Percentiles rank a stretch among this genome's conserved stretches.
Evolutionary conservation across 2,329 filamentous ascomycete species (phyloP).

Genomic region (Phoma sp.): DNA sequence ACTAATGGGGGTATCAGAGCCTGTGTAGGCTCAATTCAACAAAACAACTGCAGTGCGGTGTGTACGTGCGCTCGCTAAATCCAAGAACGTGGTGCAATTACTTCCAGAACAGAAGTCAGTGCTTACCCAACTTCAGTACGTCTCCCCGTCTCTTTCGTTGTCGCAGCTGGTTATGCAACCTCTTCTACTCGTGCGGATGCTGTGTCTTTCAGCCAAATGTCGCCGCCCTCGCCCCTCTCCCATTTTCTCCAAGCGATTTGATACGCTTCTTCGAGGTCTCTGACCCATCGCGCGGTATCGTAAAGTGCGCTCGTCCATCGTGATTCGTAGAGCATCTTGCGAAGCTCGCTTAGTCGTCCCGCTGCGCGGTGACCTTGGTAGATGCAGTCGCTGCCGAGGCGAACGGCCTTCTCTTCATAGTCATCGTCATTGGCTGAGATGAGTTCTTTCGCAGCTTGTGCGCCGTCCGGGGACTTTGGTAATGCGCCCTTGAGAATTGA

Average conservation of each 20-base stretch:
- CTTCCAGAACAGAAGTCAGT: slow-evolving; percentile 8
- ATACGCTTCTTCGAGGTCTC: slow-evolving; percentile 87
- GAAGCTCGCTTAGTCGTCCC: slow-evolving; percentile 78
- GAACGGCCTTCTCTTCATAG: slow-evolving; percentile 71
- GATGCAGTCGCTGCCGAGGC: slow-evolving; percentile 40
- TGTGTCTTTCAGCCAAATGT: slow-evolving; percentile 74
- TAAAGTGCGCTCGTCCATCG: slow-evolving; percentile 90
- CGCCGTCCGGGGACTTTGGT: slow-evolving; percentile 73
- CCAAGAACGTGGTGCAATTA: slow-evolving; percentile 1
- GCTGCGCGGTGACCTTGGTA: slow-evolving; percentile 42
- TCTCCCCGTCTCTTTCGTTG: neutral
- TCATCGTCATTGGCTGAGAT: slow-evolving; percentile 79
- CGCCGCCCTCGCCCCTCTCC: slow-evolving; percentile 85
- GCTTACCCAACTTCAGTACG: neutral
- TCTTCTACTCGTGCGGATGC: slow-evolving; percentile 2
- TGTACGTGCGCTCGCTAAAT: slow-evolving; percentile 22
- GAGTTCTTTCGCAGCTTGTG: slow-evolving; percentile 72
- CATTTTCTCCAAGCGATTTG: slow-evolving; percentile 86
- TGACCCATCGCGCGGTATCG: slow-evolving; percentile 89
- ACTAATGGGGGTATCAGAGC: slow-evolving; percentile 17
- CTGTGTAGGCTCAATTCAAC: slow-evolving; percentile 6
- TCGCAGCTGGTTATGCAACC: neutral
- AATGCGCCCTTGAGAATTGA: slow-evolving; percentile 91
- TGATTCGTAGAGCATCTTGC: slow-evolving; percentile 80
- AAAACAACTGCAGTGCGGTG: slow-evolving; percentile 11